Evolutionary conservation across 495 filamentous ascomycete species (phyloP).

Genomic region (Penicillium coffeae): DNA sequence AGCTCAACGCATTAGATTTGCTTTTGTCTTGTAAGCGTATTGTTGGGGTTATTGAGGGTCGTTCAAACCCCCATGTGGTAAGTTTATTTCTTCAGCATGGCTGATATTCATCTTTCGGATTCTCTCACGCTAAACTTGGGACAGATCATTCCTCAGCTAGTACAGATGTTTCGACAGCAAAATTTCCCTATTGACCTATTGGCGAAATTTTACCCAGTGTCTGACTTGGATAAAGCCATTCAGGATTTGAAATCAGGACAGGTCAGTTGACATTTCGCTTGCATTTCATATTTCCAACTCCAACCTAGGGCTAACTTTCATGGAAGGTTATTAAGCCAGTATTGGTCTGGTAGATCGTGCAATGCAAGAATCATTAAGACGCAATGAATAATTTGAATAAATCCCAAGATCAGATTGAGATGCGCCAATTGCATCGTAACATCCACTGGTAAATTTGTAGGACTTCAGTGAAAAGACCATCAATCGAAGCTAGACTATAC

Average conservation of each 20-base stretch:
- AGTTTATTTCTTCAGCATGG: not conserved
- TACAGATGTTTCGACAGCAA: not conserved
- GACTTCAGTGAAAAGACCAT: too few species aligned
- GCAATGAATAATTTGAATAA: too few species aligned
- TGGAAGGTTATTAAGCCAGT: not conserved
- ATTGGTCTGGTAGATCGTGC: not conserved
- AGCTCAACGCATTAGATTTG: slow-evolving; percentile 21
- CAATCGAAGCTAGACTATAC: too few species aligned
- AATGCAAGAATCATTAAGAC: too few species aligned
- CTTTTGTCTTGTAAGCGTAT: slow-evolving; percentile 27
- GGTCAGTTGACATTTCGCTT: not conserved
- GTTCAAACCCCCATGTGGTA: slow-evolving; percentile 23
- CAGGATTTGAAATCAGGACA: not conserved
- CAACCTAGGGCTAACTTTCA: not conserved
- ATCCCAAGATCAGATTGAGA: too few species aligned
- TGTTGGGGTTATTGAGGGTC: slow-evolving; percentile 29
- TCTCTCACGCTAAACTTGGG: not conserved
- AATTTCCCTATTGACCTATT: not conserved
- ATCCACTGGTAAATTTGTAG: too few species aligned
- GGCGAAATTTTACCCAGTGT: not conserved
- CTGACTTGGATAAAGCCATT: not conserved
- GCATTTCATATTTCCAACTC: not conserved
- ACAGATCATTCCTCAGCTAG: not conserved
- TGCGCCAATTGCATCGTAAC: too few species aligned
- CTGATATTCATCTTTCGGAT: not conserved